Evolutionary conservation across 129 eudicot species (phyloP), one percentile per base, ranked within the genome.

Genomic region (Heracleum sosnowskyi): DNA sequence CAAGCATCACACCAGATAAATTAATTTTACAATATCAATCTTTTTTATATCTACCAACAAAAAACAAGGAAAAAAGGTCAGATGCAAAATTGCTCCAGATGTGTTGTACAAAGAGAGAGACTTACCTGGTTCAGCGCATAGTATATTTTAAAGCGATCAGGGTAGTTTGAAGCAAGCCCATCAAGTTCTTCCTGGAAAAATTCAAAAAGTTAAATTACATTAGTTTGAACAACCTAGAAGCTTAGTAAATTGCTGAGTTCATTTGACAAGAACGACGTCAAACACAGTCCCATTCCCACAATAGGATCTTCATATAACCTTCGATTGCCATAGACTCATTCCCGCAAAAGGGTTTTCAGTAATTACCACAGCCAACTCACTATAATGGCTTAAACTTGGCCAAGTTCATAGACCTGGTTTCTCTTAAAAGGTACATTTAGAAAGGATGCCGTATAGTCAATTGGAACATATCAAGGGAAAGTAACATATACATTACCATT

Each of bases 81-180:
- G n/a, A 49, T 28, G 24, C 47, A 63, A 41, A 22, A 35, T 51
- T 1, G 29, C 64, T 68, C 26, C 20, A 63, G 35, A 62, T 33
- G 18, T 49, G 44, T 11, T 22, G 26, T 53, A 51, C 33, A 68
- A 68, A 76, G 57, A 60, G 70, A 73, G 31, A 41, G 29, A 33
- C 76, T 45, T 74, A 89, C 98, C 98, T 93, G 96, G 83, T 91
- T 89, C 84, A 93, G 85, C 24, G 91, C 98, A 55, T 93, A 93
- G 90, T 82, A 93, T 71, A 93, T 77, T 39, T 85, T 83, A 83
- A 93, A 91, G 72, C 85, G 85, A 33, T 78, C 86, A 68, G 93
- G 91, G 81, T 87, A 93, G 47, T 85, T 85, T 72, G 84, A 78
- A 64, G 90, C 85, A 75, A 91, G 87, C 57, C 80, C 81, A 11